Conservation (phyloP, 192 early-diverging fungal species). For the Chytriomyces hyalinus region DNA sequence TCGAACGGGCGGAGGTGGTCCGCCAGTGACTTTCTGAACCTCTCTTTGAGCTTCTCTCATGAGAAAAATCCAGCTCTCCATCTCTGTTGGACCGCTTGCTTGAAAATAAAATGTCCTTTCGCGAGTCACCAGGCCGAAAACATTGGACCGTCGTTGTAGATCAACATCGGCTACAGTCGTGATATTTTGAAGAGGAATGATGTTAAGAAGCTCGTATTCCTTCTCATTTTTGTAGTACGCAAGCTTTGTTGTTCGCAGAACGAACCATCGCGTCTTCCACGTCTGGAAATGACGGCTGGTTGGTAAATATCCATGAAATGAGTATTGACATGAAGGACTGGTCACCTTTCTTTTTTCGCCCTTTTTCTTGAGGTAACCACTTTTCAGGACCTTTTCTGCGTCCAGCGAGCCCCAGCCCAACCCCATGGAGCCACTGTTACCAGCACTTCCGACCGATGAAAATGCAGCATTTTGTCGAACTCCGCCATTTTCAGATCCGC, state of each 20-base stretch:
- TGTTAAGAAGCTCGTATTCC: constrained; percentile 80
- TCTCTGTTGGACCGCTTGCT: constrained; percentile 55
- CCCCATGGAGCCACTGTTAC: neutral
- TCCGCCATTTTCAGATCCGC: neutral
- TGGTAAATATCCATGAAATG: constrained; percentile 4
- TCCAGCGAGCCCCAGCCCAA: constrained; percentile 27
- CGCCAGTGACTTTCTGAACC: constrained; percentile 27
- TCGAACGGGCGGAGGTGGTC: constrained; percentile 23
- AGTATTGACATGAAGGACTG: constrained; percentile 20
- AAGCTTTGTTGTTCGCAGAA: constrained; percentile 76
- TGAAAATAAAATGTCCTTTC: constrained; percentile 76
- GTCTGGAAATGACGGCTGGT: constrained; percentile 50
- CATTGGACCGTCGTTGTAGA: constrained; percentile 68
- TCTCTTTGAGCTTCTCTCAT: constrained; percentile 38
- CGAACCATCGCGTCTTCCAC: constrained; percentile 89
- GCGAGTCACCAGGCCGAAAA: constrained; percentile 78
- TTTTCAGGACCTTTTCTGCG: constrained; percentile 37
- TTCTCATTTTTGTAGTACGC: constrained; percentile 85
- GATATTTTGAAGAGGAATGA: constrained; percentile 73
- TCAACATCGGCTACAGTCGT: constrained; percentile 74
- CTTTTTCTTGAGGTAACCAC: constrained; percentile 53
- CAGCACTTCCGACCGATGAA: neutral
- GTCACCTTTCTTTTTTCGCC: constrained; percentile 53
- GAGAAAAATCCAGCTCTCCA: constrained; percentile 70
- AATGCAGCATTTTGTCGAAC: neutral